Percentiles rank a stretch among this genome's conserved stretches.
Conservation (phyloP, 176 grass and related monocot species). For the Bromus sterilis region DNA sequence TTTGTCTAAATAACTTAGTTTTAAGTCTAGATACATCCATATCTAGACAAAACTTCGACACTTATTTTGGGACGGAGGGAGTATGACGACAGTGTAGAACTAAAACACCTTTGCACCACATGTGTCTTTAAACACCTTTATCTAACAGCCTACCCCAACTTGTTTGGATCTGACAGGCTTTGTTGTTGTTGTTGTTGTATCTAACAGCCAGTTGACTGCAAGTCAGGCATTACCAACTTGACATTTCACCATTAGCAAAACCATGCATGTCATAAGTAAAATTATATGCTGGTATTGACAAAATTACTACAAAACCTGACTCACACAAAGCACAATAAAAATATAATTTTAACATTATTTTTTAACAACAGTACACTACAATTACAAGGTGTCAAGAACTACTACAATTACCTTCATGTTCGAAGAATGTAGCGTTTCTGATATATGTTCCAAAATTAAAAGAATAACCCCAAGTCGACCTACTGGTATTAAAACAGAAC, state of each 20-base stretch:
- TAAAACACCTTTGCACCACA: neutral
- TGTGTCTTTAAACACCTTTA: neutral
- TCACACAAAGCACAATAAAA: neutral
- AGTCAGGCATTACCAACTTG: neutral
- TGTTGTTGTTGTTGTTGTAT: too few relatives aligned
- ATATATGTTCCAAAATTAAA: constrained; percentile 69
- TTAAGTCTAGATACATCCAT: too few relatives aligned
- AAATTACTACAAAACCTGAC: neutral
- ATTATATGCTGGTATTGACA: neutral
- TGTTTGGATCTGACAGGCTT: too few relatives aligned
- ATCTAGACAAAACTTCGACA: too few relatives aligned
- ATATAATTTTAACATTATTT: neutral
- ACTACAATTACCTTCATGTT: constrained; percentile 49
- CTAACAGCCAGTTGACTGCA: neutral
- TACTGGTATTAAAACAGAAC: constrained; percentile 77
- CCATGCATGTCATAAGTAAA: neutral
- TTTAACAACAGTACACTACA: neutral
- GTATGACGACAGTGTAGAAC: neutral
- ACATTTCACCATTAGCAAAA: constrained; percentile 4
- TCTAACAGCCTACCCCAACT: too few relatives aligned
- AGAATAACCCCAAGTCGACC: constrained; percentile 50
- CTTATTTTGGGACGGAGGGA: too few relatives aligned
- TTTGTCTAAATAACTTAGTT: too few relatives aligned
- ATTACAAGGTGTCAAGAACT: neutral
- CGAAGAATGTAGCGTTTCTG: constrained; percentile 33